A percentile compares a stretch with the other conserved stretches of the same genome.
Conservation (phyloP, 164 flowering plant genomes). For the Stephania japonica region DNA sequence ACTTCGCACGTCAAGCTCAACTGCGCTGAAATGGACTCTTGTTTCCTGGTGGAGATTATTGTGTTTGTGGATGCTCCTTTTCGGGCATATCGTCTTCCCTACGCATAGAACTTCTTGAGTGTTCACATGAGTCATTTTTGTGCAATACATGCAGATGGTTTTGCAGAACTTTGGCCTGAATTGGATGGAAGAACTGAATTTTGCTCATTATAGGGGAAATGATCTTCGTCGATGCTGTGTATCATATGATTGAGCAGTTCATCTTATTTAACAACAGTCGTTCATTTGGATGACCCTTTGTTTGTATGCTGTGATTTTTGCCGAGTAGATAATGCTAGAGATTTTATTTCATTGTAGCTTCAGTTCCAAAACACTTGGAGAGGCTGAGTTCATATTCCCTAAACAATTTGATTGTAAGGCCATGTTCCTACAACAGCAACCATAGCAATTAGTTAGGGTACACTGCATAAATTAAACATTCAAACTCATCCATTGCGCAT, state of each 20-base stretch:
- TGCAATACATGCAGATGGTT: neutral
- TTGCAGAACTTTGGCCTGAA: neutral
- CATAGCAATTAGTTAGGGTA: too few relatives aligned
- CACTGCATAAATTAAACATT: too few relatives aligned
- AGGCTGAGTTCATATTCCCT: too few relatives aligned
- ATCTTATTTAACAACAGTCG: neutral
- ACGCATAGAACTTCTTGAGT: neutral
- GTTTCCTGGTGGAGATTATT: conserved; percentile 19
- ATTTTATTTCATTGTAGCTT: too few relatives aligned
- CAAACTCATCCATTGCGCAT: too few relatives aligned
- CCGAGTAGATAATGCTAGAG: too few relatives aligned
- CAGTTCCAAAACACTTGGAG: too few relatives aligned
- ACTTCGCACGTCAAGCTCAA: conserved; percentile 45
- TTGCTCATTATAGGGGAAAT: too few relatives aligned
- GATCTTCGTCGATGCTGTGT: neutral
- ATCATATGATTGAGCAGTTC: neutral
- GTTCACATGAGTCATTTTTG: neutral
- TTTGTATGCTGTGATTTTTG: neutral
- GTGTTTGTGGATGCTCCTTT: conserved; percentile 8
- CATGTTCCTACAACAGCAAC: too few relatives aligned
- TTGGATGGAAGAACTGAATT: too few relatives aligned
- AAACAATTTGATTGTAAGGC: too few relatives aligned
- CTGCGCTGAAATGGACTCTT: conserved; percentile 9
- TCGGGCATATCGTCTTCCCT: conserved; percentile 12
- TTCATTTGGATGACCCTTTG: neutral